These are phyloP conservation scores for Raffaelea albimanens DNA, from an alignment of 2,329 filamentous ascomycete genomes.

Conservation along the genomic window DNA sequence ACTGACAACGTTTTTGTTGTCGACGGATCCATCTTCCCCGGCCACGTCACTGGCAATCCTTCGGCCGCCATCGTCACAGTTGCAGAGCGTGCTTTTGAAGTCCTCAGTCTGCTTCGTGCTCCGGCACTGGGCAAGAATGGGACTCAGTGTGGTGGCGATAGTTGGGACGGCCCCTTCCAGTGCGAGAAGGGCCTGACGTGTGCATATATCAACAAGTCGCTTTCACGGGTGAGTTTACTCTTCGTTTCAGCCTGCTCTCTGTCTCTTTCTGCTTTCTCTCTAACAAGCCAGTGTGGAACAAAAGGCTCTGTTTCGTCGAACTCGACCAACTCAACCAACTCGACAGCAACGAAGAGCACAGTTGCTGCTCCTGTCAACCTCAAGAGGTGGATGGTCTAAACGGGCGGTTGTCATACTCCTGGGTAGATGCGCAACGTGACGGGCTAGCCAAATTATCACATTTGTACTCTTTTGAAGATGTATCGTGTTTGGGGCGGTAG, in stretches of 20 bases:
- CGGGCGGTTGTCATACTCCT: too few relatives aligned
- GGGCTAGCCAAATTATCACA: too few relatives aligned
- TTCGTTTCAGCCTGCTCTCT: not conserved
- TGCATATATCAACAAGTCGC: constrained; percentile 2
- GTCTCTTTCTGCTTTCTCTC: too few relatives aligned
- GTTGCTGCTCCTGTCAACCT: too few relatives aligned
- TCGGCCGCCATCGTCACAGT: constrained; percentile 30
- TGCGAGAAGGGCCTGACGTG: constrained; percentile 7
- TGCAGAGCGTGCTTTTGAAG: constrained; percentile 26
- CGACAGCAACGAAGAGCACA: too few relatives aligned
- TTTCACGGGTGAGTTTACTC: constrained; percentile 14
- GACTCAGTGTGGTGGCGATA: constrained; percentile 7
- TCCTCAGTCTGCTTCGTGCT: constrained; percentile 9
- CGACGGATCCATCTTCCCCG: constrained; percentile 54
- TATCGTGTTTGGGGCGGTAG: too few relatives aligned
- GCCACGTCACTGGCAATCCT: constrained; percentile 54
- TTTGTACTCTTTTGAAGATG: too few relatives aligned
- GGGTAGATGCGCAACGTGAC: too few relatives aligned
- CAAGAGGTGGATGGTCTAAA: too few relatives aligned
- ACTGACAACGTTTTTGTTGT: constrained; percentile 54
- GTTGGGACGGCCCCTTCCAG: constrained; percentile 9
- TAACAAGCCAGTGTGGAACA: not conserved
- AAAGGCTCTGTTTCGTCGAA: too few relatives aligned
- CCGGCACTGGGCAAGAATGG: not conserved
- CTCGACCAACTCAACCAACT: too few relatives aligned